Conservation (phyloP, 2,329 filamentous ascomycete genomes). For the Aspergillus spinulosporus region DNA sequence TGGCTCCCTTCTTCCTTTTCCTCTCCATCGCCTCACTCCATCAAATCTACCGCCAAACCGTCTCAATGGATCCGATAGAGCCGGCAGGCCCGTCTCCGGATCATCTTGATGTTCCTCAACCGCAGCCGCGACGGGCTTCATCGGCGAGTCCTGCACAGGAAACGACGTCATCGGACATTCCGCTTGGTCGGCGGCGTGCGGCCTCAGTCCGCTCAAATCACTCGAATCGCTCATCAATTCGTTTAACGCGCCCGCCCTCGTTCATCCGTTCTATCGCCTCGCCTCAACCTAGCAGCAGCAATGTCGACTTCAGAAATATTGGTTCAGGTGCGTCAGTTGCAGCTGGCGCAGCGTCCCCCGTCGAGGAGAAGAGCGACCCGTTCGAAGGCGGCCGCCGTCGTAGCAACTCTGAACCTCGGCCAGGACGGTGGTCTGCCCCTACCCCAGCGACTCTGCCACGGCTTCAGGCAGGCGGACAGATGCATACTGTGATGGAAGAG, state of each 20-base stretch:
- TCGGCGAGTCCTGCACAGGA: slow-evolving; percentile 17
- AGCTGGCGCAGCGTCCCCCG: neutral
- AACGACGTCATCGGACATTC: slow-evolving; percentile 21
- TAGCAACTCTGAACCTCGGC: slow-evolving; percentile 44
- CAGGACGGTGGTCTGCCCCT: slow-evolving; percentile 34
- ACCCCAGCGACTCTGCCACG: slow-evolving; percentile 23
- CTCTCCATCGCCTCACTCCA: neutral
- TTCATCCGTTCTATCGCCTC: slow-evolving; percentile 10
- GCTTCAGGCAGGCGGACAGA: slow-evolving; percentile 26
- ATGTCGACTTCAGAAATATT: slow-evolving; percentile 8
- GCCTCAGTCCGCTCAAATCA: slow-evolving; percentile 30
- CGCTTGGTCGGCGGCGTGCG: slow-evolving; percentile 22
- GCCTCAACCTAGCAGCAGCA: slow-evolving; percentile 10
- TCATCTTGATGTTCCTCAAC: slow-evolving; percentile 16
- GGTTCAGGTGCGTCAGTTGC: slow-evolving; percentile 10
- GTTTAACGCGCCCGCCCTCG: slow-evolving; percentile 27
- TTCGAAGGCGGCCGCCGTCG: slow-evolving; percentile 36
- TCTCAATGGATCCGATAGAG: slow-evolving; percentile 43
- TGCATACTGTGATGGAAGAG: slow-evolving; percentile 40
- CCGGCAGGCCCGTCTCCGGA: slow-evolving; percentile 26
- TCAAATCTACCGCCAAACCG: neutral
- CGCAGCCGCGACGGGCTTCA: slow-evolving; percentile 18
- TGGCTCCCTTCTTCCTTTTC: neutral
- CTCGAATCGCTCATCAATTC: slow-evolving; percentile 37
- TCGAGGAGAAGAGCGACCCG: slow-evolving; percentile 29